Evolutionary conservation across 768 basidiomycete genomes (phyloP).

Genomic region (Ephemerocybe angulata): DNA sequence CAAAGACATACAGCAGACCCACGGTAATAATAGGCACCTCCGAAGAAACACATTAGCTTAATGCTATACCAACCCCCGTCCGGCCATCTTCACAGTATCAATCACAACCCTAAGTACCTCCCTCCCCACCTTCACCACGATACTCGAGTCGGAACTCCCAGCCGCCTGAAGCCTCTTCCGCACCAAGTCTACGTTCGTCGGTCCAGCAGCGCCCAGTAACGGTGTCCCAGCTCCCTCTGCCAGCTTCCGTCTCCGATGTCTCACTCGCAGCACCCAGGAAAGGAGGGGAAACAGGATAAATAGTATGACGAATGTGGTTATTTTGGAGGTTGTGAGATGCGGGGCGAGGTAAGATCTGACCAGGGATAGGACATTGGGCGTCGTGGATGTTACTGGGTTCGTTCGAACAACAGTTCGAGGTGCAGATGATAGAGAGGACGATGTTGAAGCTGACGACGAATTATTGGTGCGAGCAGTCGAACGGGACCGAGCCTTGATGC

Average conservation of each 20-base stretch:
- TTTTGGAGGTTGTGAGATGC: slow-evolving; percentile 45
- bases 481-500: slow-evolving; percentile 16
- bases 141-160: slow-evolving; percentile 34
- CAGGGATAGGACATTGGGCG: slow-evolving; percentile 32
- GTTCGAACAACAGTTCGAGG: slow-evolving; percentile 19
- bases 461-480: slow-evolving; percentile 23
- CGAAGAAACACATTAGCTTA: too few species aligned
- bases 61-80: slow-evolving; percentile 69
- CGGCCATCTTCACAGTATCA: slow-evolving; percentile 75
- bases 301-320: slow-evolving; percentile 46
- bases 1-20: too few species aligned
- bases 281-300: slow-evolving; percentile 44
- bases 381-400: slow-evolving; percentile 20
- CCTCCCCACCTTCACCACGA: slow-evolving; percentile 43
- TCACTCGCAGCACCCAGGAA: slow-evolving; percentile 49
- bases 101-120: slow-evolving; percentile 49
- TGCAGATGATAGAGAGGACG: slow-evolving; percentile 21
- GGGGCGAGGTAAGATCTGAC: slow-evolving; percentile 46
- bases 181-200: slow-evolving; percentile 50
- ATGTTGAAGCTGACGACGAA: slow-evolving; percentile 14
- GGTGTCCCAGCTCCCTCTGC: slow-evolving; percentile 15
- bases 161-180: slow-evolving; percentile 48
- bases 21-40: too few species aligned
- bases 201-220: slow-evolving; percentile 10
- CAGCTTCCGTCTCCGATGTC: slow-evolving; percentile 36